A percentile compares a stretch with the other conserved stretches of the same genome.
These are phyloP conservation scores for Alternaria gansuensis DNA, from an alignment of 2,329 filamentous ascomycete genomes.

Conservation along the genomic window DNA sequence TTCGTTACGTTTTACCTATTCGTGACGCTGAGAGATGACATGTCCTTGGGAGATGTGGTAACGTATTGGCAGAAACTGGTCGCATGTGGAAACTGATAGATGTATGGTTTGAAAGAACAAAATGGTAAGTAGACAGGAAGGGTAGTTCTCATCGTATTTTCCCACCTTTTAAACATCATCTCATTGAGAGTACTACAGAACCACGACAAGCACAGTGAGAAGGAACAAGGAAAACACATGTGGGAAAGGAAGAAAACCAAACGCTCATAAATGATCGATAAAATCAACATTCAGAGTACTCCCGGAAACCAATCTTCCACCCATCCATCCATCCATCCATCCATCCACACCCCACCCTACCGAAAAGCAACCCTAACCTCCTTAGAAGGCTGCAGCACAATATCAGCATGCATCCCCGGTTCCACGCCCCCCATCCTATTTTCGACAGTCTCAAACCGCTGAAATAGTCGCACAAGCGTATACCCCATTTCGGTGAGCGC, in stretches of 20 bases:
- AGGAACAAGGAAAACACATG: not conserved
- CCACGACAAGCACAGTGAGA: not conserved
- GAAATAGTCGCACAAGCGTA: slow-evolving; percentile 58
- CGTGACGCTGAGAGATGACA: not conserved
- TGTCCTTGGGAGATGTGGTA: not conserved
- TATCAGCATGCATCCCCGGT: slow-evolving; percentile 57
- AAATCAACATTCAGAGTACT: not conserved
- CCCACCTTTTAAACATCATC: not conserved
- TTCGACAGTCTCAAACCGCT: slow-evolving; percentile 56
- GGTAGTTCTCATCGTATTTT: too few relatives aligned
- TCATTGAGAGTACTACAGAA: not conserved
- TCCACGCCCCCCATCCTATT: slow-evolving; percentile 48
- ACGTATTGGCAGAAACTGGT: not conserved
- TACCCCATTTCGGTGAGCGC: slow-evolving; percentile 62
- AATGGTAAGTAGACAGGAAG: not conserved
- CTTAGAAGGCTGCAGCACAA: slow-evolving; percentile 58
- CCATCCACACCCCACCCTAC: not conserved
- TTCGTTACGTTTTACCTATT: not conserved
- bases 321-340: not conserved
- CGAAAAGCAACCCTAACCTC: slow-evolving; percentile 53
- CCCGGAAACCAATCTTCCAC: not conserved
- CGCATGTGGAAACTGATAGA: not conserved
- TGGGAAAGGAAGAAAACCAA: not conserved
- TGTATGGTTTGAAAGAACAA: not conserved
- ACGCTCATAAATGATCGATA: not conserved